phyloP scores from a whole-genome alignment of 2,329 filamentous ascomycete species.

The Cladosporium sp. region DNA sequence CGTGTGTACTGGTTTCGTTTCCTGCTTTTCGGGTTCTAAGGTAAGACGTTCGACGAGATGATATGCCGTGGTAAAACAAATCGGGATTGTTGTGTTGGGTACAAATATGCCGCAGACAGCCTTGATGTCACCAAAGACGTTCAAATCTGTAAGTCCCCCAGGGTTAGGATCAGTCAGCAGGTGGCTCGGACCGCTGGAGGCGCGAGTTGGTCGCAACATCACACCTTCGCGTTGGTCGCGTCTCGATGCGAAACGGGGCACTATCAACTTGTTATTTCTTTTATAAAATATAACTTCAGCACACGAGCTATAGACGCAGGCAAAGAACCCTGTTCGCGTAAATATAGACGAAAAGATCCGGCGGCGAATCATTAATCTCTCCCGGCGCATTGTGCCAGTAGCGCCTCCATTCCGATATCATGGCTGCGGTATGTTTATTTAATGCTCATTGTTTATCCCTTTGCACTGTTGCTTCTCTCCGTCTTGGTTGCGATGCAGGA shows the following conservation, averaged over 20 bases:
- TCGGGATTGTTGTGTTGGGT: background rate
- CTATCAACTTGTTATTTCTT: background rate
- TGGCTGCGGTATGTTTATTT: constrained; percentile 9
- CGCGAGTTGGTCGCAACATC: background rate
- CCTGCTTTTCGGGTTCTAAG: background rate
- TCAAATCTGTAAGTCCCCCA: background rate
- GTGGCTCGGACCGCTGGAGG: background rate
- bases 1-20: background rate
- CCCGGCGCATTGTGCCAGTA: background rate
- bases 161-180: background rate
- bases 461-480: background rate
- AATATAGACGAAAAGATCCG: background rate
- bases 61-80: background rate
- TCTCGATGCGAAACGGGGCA: background rate
- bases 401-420: constrained; percentile 3
- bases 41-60: background rate
- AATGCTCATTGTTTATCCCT: background rate
- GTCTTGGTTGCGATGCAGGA: background rate
- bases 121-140: constrained; percentile 1
- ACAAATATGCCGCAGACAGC: background rate
- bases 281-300: background rate
- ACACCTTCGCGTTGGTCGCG: constrained; percentile 1
- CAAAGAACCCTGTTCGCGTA: background rate
- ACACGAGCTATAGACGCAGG: background rate
- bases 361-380: background rate